Percentiles rank a stretch among this genome's conserved stretches.
Conservation (phyloP, 1,139 yeast species). For the Sugiyamaella xylanicola region DNA sequence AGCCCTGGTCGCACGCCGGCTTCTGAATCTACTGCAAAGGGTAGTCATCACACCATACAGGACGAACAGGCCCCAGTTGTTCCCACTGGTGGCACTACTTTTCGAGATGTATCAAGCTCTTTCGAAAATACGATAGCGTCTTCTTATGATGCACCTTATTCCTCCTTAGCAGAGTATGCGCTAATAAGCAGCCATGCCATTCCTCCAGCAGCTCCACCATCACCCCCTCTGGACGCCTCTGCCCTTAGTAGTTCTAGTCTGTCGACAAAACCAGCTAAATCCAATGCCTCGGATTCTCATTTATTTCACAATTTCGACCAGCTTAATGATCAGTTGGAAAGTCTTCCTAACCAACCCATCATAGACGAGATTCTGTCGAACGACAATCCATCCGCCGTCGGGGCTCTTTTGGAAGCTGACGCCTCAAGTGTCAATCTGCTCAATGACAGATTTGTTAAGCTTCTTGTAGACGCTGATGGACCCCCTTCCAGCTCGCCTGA, state of each 20-base stretch:
- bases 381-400: neutral
- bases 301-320: no score
- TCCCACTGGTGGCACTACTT: no score
- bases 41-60: no score
- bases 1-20: neutral
- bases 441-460: neutral
- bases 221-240: neutral
- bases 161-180: no score
- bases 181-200: neutral
- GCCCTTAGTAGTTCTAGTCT: no score
- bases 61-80: no score
- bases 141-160: no score
- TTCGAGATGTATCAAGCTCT: no score
- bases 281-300: no score
- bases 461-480: neutral
- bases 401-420: neutral
- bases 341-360: no score
- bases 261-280: no score
- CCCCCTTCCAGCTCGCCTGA: neutral
- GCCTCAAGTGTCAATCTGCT: neutral
- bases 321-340: conserved; percentile 6
- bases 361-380: neutral
- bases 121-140: no score
- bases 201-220: neutral
- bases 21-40: neutral